Evolutionary conservation across 2,329 filamentous ascomycete genomes (phyloP).

Genomic region (Trichoderma endophyticum): DNA sequence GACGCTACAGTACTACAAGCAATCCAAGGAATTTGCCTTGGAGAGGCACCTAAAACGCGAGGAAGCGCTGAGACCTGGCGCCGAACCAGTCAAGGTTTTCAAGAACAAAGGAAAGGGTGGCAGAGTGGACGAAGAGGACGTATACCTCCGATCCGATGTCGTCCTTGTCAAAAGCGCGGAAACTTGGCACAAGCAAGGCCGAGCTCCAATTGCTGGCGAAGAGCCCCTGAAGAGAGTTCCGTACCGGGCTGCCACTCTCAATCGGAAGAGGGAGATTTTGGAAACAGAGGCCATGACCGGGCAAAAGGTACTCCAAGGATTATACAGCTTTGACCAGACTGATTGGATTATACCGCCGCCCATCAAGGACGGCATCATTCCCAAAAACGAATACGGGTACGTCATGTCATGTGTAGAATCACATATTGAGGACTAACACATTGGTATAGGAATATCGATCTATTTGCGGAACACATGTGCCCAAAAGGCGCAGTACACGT

Average conservation of each 20-base stretch:
- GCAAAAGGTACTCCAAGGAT: slow-evolving; percentile 78
- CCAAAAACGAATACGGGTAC: slow-evolving; percentile 83
- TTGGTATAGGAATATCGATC: slow-evolving; percentile 71
- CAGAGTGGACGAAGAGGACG: slow-evolving; percentile 71
- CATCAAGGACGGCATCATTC: slow-evolving; percentile 79
- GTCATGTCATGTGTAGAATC: slow-evolving; percentile 1
- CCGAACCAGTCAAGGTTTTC: slow-evolving; percentile 72
- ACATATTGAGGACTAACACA: slow-evolving; percentile 23
- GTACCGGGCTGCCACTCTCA: slow-evolving; percentile 84
- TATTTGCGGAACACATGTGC: slow-evolving; percentile 92
- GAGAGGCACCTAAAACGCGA: slow-evolving; percentile 86
- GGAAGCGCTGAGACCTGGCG: slow-evolving; percentile 72
- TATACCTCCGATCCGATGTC: slow-evolving; percentile 76
- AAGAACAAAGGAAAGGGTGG: slow-evolving; percentile 70
- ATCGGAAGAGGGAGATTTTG: slow-evolving; percentile 83
- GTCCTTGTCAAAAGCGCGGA: slow-evolving; percentile 85
- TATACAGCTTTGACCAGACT: slow-evolving; percentile 82
- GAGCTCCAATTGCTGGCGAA: slow-evolving; percentile 67
- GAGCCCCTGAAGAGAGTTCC: slow-evolving; percentile 81
- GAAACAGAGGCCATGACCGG: slow-evolving; percentile 78
- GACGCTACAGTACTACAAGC: slow-evolving; percentile 84
- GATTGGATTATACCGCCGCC: slow-evolving; percentile 93
- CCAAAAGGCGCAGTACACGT: slow-evolving; percentile 80
- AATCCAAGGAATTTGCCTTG: slow-evolving; percentile 79
- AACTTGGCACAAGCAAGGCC: slow-evolving; percentile 96